phyloP scores from a whole-genome alignment of 352 stramenopile genomes.

The Elongisporangium senticosum region DNA sequence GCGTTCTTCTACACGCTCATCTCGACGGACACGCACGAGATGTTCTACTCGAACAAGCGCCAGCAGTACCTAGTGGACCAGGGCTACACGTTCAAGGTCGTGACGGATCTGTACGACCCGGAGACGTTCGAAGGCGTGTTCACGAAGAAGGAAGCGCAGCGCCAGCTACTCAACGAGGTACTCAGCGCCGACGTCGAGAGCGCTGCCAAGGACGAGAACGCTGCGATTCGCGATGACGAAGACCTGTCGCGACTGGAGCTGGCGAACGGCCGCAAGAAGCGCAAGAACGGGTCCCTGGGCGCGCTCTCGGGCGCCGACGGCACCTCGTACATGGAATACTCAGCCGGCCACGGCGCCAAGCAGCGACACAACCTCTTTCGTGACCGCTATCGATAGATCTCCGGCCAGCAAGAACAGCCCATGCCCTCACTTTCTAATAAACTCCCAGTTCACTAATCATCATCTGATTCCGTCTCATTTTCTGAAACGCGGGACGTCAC shows the following conservation, averaged over 20 bases:
- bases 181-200: constrained; percentile 78
- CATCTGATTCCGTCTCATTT: background rate
- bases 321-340: constrained; percentile 86
- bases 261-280: constrained; percentile 61
- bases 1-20: constrained; percentile 99
- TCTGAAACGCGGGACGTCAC: background rate
- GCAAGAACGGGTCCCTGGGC: constrained; percentile 67
- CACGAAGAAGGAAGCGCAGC: constrained; percentile 75
- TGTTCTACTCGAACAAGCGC: constrained; percentile 99
- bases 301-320: constrained; percentile 74
- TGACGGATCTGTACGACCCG: constrained; percentile 91
- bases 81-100: constrained; percentile 99
- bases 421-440: background rate
- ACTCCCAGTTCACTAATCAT: constrained; percentile 2
- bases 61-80: constrained; percentile 99
- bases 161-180: constrained; percentile 71
- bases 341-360: constrained; percentile 70
- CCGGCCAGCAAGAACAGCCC: background rate
- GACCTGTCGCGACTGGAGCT: constrained; percentile 72
- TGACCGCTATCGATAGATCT: constrained; percentile 63
- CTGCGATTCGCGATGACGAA: constrained; percentile 77
- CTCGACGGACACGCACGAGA: constrained; percentile 98
- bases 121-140: constrained; percentile 76
- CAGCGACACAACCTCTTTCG: constrained; percentile 86
- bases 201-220: constrained; percentile 76